phyloP scores from a whole-genome alignment of 179 eudicot species.

The Gypsophila paniculata region DNA sequence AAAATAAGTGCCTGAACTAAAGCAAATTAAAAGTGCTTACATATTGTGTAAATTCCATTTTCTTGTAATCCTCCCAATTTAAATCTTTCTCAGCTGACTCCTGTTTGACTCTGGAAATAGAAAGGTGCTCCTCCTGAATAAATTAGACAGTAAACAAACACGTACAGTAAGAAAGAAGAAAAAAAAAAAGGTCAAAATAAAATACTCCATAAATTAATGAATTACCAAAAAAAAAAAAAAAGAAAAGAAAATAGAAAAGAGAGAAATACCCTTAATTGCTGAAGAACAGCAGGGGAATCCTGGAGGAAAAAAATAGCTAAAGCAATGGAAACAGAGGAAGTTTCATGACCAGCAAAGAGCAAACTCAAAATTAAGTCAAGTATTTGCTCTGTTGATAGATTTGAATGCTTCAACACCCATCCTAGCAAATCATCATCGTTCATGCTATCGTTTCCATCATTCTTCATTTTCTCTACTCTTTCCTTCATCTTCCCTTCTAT shows the following conservation, averaged over 20 bases:
- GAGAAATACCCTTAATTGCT: constrained; percentile 56
- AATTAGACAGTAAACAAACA: not conserved
- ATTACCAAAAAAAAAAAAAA: not conserved
- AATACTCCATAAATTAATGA: not conserved
- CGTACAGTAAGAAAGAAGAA: not conserved
- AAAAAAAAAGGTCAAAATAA: not conserved
- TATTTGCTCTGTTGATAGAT: constrained; percentile 83
- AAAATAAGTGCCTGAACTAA: too few relatives aligned
- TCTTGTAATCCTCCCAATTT: constrained; percentile 95
- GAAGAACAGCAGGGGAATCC: constrained; percentile 62
- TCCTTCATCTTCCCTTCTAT: constrained; percentile 79
- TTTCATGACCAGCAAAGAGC: constrained; percentile 98
- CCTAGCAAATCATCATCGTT: constrained; percentile 85
- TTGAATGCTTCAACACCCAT: constrained; percentile 82
- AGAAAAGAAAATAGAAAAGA: too few relatives aligned
- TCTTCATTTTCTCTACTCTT: constrained; percentile 36
- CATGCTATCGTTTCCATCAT: constrained; percentile 16
- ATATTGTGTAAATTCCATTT: constrained; percentile 96
- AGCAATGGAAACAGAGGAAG: constrained; percentile 90
- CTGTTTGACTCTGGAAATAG: constrained; percentile 56
- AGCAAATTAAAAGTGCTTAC: constrained; percentile 40
- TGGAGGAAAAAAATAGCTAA: constrained; percentile 83
- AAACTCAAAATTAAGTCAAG: constrained; percentile 81
- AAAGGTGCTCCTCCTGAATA: constrained; percentile 72
- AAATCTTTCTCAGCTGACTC: constrained; percentile 50